phyloP scores from a whole-genome alignment of 345 rosid species.

The Anastatica hierochuntica region DNA sequence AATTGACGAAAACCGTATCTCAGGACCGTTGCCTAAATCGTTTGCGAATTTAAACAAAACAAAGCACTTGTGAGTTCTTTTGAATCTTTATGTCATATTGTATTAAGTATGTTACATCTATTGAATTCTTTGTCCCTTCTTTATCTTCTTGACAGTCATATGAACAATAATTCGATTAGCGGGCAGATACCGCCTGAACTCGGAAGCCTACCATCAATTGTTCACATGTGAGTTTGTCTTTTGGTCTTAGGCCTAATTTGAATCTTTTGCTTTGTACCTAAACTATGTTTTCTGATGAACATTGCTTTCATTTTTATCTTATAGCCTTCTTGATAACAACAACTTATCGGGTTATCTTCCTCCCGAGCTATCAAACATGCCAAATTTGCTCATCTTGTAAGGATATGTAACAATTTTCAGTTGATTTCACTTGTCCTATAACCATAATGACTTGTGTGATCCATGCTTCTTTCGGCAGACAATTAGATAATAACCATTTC shows the following conservation, averaged over 20 bases:
- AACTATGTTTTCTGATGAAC: background rate
- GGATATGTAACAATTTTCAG: constrained; percentile 22
- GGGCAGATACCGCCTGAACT: constrained; percentile 87
- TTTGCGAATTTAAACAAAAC: constrained; percentile 81
- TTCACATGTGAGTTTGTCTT: constrained; percentile 90
- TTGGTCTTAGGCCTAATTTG: constrained; percentile 8
- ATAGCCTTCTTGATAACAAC: constrained; percentile 91
- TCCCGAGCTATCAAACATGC: constrained; percentile 57
- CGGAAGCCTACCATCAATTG: constrained; percentile 60
- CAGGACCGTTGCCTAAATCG: constrained; percentile 72
- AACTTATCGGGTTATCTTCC: constrained; percentile 82
- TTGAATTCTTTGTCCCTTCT: constrained; percentile 14
- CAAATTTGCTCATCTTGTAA: constrained; percentile 70
- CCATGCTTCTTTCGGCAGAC: constrained; percentile 43
- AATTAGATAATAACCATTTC: constrained; percentile 84
- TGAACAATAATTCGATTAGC: constrained; percentile 94
- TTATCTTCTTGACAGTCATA: constrained; percentile 57
- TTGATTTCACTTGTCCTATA: background rate
- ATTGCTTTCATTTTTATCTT: constrained; percentile 6
- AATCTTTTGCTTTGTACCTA: background rate
- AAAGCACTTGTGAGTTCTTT: constrained; percentile 73
- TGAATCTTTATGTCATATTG: background rate
- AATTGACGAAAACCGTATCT: constrained; percentile 77
- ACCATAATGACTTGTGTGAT: background rate
- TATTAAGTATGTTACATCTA: background rate